Percentiles rank a stretch among this genome's conserved stretches.
Conservation (phyloP, 2,329 filamentous ascomycete species). For the Didymella arachidicola region DNA sequence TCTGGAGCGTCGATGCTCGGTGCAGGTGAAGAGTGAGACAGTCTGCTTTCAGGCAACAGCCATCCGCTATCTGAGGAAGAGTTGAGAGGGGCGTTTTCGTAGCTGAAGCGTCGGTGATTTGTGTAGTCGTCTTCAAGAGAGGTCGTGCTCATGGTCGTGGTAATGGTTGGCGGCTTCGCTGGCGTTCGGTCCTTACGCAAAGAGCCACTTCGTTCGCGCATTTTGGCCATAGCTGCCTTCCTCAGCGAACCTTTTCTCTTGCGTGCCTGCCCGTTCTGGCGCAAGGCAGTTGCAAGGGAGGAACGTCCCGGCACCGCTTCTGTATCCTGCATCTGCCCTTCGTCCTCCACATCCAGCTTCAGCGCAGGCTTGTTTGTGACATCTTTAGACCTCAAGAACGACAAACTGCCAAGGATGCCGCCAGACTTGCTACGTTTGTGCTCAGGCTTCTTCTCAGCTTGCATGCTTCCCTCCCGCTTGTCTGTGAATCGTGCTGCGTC, state of each 20-base stretch:
- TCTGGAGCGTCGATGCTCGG: slow-evolving; percentile 20
- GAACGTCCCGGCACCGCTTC: slow-evolving; percentile 35
- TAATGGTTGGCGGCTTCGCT: slow-evolving; percentile 26
- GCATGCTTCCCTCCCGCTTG: slow-evolving; percentile 17
- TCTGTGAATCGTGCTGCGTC: slow-evolving; percentile 13
- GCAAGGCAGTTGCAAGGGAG: slow-evolving; percentile 51
- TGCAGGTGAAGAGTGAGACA: slow-evolving; percentile 25
- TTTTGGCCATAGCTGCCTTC: slow-evolving; percentile 80
- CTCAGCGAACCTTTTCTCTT: slow-evolving; percentile 84
- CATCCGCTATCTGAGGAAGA: slow-evolving; percentile 47
- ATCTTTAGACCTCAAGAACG: slow-evolving; percentile 66
- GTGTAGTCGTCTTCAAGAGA: slow-evolving; percentile 24
- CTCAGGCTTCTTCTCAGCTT: slow-evolving; percentile 15
- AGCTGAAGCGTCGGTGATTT: slow-evolving; percentile 47
- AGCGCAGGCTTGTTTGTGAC: slow-evolving; percentile 45
- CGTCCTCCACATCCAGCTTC: slow-evolving; percentile 23
- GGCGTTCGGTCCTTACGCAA: slow-evolving; percentile 32
- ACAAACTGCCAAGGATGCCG: slow-evolving; percentile 72
- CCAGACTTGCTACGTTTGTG: slow-evolving; percentile 67
- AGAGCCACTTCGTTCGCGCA: slow-evolving; percentile 41
- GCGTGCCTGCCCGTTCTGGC: slow-evolving; percentile 59
- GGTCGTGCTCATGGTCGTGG: slow-evolving; percentile 28
- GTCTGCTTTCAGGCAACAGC: slow-evolving; percentile 25
- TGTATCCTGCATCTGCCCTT: slow-evolving; percentile 37
- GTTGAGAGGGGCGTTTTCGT: slow-evolving; percentile 46